Evolutionary conservation across 129 eudicot genomes (phyloP).

Genomic region (Tagetes patula): DNA sequence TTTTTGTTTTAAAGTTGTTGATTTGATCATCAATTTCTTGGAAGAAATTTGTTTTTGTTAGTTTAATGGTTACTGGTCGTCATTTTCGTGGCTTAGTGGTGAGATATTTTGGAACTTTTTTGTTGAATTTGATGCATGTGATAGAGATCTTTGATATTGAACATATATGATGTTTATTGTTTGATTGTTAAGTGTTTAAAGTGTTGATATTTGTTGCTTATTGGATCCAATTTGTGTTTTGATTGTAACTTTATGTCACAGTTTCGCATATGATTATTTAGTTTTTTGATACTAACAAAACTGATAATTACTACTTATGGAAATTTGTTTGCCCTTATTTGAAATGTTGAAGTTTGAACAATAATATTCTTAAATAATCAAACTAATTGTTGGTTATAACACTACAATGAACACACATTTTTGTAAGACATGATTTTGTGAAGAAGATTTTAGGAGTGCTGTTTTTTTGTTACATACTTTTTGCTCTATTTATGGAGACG

Average conservation of each 20-base stretch:
- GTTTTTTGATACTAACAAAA: background rate
- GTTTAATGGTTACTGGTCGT: slow-evolving; percentile 34
- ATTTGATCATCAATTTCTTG: slow-evolving; percentile 13
- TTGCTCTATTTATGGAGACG: background rate
- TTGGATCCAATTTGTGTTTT: background rate
- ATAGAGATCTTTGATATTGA: slow-evolving; percentile 21
- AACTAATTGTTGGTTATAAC: too few relatives aligned
- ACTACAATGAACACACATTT: too few relatives aligned
- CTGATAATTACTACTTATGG: background rate
- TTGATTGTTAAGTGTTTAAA: background rate
- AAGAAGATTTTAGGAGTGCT: background rate
- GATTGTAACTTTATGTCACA: background rate
- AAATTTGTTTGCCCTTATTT: background rate
- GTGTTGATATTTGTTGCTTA: background rate
- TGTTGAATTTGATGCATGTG: slow-evolving; percentile 12
- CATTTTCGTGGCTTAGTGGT: slow-evolving; percentile 39
- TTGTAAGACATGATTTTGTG: background rate
- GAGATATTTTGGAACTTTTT: slow-evolving; percentile 16
- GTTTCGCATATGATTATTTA: background rate
- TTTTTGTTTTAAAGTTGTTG: background rate
- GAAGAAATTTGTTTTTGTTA: background rate
- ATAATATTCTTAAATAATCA: too few relatives aligned
- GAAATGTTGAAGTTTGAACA: background rate
- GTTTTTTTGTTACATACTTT: background rate
- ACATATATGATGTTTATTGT: background rate